Evolutionary conservation across 371 early-diverging fungal species (phyloP), one percentile per base, ranked within the genome.

Genomic region (Circinella umbellata): DNA sequence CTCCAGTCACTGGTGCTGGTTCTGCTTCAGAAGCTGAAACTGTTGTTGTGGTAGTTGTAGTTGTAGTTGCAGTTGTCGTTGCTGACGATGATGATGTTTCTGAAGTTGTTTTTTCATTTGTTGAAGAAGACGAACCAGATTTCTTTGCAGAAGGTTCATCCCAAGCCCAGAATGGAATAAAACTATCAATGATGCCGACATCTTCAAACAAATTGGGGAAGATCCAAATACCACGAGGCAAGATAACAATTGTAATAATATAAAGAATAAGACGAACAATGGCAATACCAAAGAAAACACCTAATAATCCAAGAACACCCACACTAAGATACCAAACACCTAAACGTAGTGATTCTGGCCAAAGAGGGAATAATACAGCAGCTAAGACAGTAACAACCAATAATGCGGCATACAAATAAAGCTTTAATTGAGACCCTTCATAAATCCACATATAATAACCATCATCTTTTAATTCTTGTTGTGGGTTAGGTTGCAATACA

Each of bases 161-260:
- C 93, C 95, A 99, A 61, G 87, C 98, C 89, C 95, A 98, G 20
- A 96, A 75, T 13, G 99, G 99, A 72, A 95, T 91, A 80, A 99
- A 99, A 73, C 95, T 94, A 60, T 99, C 99, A 64, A 99, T 79
- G 70, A 99, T 89, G 46, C 99, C 99, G 68, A 95, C 95, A 76
- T 99, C 99, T 62, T 94, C 99, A 86, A 98, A 99, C 71, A 99
- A 80, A 75, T 99, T 99, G 48, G 99, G 99, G 87, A 99, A 99
- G n/a, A 99, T 76, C 99, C 99, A 99, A 73, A 99, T 90, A 49
- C 98, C 97, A 66, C 94, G 93, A 48, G 95, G 91, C 47, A 91
- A 83, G 8, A 90, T 78, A 13, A 92, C 82, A 63, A 92, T 87
- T 60, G 96, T 90, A 27, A 94, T 86, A 62, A 94, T 72, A 85